A percentile compares a stretch with the other conserved stretches of the same genome.
These are phyloP conservation scores for Penicillium sp. DNA, from an alignment of 2,329 filamentous ascomycete genomes.

Conservation along the genomic window DNA sequence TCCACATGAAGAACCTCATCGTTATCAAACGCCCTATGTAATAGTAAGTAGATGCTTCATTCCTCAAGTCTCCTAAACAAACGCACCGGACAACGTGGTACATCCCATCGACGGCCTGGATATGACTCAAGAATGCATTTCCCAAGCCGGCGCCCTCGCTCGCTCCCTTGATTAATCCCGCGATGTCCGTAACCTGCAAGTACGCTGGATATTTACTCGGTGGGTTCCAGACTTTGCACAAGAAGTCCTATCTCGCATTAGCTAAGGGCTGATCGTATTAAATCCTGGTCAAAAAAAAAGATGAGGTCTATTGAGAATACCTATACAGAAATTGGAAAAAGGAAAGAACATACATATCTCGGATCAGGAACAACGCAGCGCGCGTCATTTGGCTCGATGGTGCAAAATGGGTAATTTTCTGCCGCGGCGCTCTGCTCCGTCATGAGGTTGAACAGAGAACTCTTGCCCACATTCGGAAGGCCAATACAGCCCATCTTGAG, in stretches of 20 bases:
- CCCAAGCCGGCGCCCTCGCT: slow-evolving; percentile 2
- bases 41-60: neutral
- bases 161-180: slow-evolving; percentile 4
- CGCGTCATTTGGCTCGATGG: slow-evolving; percentile 9
- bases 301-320: neutral
- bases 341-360: slow-evolving; percentile 1
- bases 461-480: slow-evolving; percentile 3
- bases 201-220: slow-evolving; percentile 5
- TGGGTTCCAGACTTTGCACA: slow-evolving; percentile 6
- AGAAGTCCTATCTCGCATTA: neutral
- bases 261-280: neutral
- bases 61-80: neutral
- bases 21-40: neutral
- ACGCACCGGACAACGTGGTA: slow-evolving; percentile 5
- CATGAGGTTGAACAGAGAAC: slow-evolving; percentile 4
- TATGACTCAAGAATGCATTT: slow-evolving; percentile 7
- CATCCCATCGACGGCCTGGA: slow-evolving; percentile 7
- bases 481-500: slow-evolving; percentile 9
- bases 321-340: neutral
- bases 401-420: slow-evolving; percentile 8
- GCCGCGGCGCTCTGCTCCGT: slow-evolving; percentile 3
- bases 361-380: slow-evolving; percentile 3
- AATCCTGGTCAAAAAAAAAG: neutral
- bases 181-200: slow-evolving; percentile 7
- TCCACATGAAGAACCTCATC: slow-evolving; percentile 4